Evolutionary conservation across 495 filamentous ascomycete species (phyloP), one percentile per base, ranked within the genome.

Genomic region (Lepidopterella palustris): DNA sequence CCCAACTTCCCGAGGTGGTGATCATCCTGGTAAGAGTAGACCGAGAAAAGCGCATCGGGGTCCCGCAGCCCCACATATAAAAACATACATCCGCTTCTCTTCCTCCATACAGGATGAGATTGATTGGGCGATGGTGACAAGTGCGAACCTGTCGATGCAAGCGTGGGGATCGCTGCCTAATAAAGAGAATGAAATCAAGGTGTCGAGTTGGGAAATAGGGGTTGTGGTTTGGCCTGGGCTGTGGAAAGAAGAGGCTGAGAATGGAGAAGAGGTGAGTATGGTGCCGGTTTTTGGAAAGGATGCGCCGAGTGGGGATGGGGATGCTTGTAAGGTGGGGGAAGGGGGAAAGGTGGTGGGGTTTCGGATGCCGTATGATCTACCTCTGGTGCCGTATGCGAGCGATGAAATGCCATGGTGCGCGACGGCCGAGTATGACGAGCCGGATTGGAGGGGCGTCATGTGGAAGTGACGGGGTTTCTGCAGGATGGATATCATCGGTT

Each of bases 11-110:
- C n/a, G n/a, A n/a, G n/a, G n/a, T n/a, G n/a, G n/a, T n/a, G 18
- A 20, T 32, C 55, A 24, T 3, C 53, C 23, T 9, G n/a, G 62
- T 25, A 32, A 9, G 35, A 40, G 35, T 9, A 40, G 35, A 40
- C 10, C 47, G 13, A 53, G 76, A 15, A 75, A 80, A 40, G 80
- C 82, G 24, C 82, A 86, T 10, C 78, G 91, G 45, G 77, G 82
- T n/a, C 78, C 82, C n/a, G 90, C 90, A 3, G 90, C 91, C 3
- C 91, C 91, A 0, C 91, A 96, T 67, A 88, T 95, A 63, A 96
- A 96, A 70, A 95, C 90, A 0, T 96, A 93, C 59, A 83, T 92
- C 48, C 83, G 89, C 4, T 95, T 85, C 67, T 67, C 76, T 9
- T 73, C 82, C 54, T 48, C 68, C 5, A 65, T 59, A 1, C 74